Conservation (phyloP, 2,329 filamentous ascomycete species). For the Podosphaera fusca region DNA sequence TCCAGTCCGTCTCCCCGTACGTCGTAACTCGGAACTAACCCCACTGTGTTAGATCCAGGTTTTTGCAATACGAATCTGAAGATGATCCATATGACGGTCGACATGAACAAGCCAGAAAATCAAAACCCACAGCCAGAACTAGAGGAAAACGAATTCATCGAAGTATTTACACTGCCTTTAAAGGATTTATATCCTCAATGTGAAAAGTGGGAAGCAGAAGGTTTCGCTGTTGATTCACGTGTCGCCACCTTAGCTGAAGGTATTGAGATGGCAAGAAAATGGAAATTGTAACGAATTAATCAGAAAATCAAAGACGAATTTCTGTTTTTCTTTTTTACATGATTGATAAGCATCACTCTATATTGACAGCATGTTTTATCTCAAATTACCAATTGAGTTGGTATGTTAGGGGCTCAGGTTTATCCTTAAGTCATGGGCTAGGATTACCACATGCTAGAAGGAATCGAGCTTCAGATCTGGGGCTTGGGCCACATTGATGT, state of each 20-base stretch:
- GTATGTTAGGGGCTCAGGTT: too few species aligned
- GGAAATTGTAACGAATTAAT: constrained; percentile 11
- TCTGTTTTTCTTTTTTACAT: too few species aligned
- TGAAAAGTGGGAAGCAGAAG: constrained; percentile 20
- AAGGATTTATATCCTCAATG: constrained; percentile 23
- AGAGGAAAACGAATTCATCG: constrained; percentile 29
- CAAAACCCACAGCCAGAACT: constrained; percentile 23
- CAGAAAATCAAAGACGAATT: too few species aligned
- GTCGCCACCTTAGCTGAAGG: constrained; percentile 20
- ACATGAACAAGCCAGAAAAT: constrained; percentile 22
- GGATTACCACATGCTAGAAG: too few species aligned
- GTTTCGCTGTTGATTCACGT: constrained; percentile 19
- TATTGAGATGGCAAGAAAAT: constrained; percentile 18
- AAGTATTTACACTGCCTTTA: constrained; percentile 25
- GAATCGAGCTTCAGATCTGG: too few species aligned
- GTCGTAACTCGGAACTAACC: background rate
- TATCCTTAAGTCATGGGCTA: too few species aligned
- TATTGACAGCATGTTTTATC: too few species aligned
- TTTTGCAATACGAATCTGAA: constrained; percentile 44
- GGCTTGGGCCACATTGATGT: too few species aligned
- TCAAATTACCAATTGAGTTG: too few species aligned
- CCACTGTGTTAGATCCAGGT: constrained; percentile 25
- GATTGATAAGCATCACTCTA: too few species aligned
- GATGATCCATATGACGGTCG: constrained; percentile 26
- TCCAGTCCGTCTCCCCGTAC: background rate